Conservation (phyloP, 176 grass and related monocot genomes). For the Oryza longistaminata region DNA sequence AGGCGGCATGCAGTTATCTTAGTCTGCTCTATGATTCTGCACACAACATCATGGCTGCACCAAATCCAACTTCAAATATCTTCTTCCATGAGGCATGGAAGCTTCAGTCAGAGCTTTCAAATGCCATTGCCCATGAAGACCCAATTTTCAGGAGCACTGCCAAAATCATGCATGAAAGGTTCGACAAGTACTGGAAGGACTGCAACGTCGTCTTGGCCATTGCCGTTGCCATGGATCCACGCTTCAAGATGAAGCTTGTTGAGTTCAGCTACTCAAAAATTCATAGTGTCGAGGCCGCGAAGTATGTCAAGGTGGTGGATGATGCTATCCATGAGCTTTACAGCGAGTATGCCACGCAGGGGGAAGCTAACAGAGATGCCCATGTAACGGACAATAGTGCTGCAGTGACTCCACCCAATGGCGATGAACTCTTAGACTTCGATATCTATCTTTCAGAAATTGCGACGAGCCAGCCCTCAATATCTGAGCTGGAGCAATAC, state of each 20-base stretch:
- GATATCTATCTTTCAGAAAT: constrained; percentile 85
- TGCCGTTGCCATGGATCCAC: constrained; percentile 89
- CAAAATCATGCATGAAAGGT: constrained; percentile 81
- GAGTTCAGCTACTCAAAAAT: constrained; percentile 95
- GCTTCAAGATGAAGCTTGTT: constrained; percentile 93
- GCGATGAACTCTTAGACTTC: constrained; percentile 71
- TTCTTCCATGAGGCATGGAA: constrained; percentile 95
- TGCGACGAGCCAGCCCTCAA: constrained; percentile 55
- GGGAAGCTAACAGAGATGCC: constrained; percentile 40
- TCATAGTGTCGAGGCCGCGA: constrained; percentile 61
- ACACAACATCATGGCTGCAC: constrained; percentile 56
- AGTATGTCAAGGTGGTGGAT: constrained; percentile 72
- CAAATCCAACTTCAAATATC: constrained; percentile 76
- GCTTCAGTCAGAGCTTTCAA: constrained; percentile 70
- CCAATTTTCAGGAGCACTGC: constrained; percentile 58
- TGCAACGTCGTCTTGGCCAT: constrained; percentile 83
- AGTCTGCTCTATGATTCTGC: constrained; percentile 80
- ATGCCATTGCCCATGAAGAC: constrained; percentile 57
- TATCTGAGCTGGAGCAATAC: constrained; percentile 80
- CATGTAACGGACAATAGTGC: constrained; percentile 19
- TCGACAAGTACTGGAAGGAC: constrained; percentile 95
- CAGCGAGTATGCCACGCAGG: constrained; percentile 62
- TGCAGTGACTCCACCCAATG: constrained; percentile 17
- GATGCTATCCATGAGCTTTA: constrained; percentile 76
- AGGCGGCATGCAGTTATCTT: constrained; percentile 64